These are phyloP conservation scores for Kregervanrija fluxuum DNA, from an alignment of 805 yeast genomes.

Conservation along the genomic window DNA sequence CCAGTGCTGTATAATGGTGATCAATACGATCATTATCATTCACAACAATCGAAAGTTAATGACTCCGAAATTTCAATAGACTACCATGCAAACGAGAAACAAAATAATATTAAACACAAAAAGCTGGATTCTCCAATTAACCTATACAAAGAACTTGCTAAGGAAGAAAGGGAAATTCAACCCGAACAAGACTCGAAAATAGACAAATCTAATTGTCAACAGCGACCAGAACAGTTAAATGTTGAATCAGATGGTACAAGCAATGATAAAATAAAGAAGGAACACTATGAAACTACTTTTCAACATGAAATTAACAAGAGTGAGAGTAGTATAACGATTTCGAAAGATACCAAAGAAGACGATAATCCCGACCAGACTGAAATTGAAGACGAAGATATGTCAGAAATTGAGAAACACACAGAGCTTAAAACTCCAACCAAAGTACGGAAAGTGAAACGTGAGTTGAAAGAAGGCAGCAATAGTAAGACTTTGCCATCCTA, in stretches of 20 bases:
- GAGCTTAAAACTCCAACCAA: neutral
- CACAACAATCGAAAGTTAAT: no score
- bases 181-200: neutral
- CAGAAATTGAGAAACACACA: neutral
- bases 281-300: no score
- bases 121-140: neutral
- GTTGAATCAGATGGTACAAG: no score
- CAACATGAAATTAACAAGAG: no score
- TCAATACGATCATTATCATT: no score
- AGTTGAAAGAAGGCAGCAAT: neutral
- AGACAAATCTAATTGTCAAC: no score
- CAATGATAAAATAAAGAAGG: no score
- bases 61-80: no score
- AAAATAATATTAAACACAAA: neutral
- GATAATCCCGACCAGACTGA: constrained; percentile 1
- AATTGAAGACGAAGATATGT: neutral
- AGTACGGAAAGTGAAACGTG: neutral
- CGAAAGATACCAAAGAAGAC: neutral
- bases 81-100: neutral
- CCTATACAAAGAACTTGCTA: neutral
- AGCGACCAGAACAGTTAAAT: no score
- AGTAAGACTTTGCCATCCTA: constrained; percentile 31
- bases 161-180: neutral
- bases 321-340: no score
- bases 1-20: constrained; percentile 31